A percentile compares a stretch with the other conserved stretches of the same genome.
Evolutionary conservation across 1,139 yeast species (phyloP).

Genomic region (Candida sojae): DNA sequence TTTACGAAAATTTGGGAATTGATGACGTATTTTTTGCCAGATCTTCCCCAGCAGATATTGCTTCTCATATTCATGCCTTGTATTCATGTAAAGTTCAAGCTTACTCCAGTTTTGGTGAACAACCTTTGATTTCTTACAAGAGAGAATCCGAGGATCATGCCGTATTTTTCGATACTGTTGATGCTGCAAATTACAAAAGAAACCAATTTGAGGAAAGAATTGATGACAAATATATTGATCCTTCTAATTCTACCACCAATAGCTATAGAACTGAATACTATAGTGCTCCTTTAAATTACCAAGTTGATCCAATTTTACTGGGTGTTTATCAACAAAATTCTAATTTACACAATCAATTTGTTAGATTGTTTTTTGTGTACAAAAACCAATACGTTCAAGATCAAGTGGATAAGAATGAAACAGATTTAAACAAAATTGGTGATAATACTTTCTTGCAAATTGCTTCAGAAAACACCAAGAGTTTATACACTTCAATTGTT

Average conservation of each 20-base stretch:
- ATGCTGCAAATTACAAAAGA: conserved; percentile 34
- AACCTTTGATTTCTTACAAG: conserved; percentile 68
- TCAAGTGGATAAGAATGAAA: conserved; percentile 36
- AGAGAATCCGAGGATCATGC: conserved; percentile 86
- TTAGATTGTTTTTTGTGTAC: conserved; percentile 85
- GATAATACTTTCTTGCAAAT: conserved; percentile 79
- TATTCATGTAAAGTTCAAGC: conserved; percentile 95
- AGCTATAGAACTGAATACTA: conserved; percentile 82
- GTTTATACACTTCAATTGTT: conserved; percentile 72
- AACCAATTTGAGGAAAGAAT: conserved; percentile 64
- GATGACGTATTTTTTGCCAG: conserved; percentile 91
- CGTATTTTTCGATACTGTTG: conserved; percentile 79
- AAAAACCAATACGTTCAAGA: conserved; percentile 57
- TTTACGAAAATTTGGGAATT: conserved; percentile 83
- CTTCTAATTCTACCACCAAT: conserved; percentile 41
- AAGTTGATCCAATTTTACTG: conserved; percentile 46
- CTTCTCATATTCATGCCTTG: conserved; percentile 79
- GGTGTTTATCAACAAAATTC: conserved; percentile 41
- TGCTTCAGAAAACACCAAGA: conserved; percentile 78
- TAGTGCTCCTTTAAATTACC: conserved; percentile 62
- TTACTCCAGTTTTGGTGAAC: conserved; percentile 41
- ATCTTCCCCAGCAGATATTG: conserved; percentile 79
- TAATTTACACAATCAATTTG: conserved; percentile 48
- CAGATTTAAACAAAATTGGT: conserved; percentile 66
- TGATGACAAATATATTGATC: conserved; percentile 77